A percentile compares a stretch with the other conserved stretches of the same genome.
Conservation (phyloP, 78 protist species). For the Anaeramoeba ignava region DNA sequence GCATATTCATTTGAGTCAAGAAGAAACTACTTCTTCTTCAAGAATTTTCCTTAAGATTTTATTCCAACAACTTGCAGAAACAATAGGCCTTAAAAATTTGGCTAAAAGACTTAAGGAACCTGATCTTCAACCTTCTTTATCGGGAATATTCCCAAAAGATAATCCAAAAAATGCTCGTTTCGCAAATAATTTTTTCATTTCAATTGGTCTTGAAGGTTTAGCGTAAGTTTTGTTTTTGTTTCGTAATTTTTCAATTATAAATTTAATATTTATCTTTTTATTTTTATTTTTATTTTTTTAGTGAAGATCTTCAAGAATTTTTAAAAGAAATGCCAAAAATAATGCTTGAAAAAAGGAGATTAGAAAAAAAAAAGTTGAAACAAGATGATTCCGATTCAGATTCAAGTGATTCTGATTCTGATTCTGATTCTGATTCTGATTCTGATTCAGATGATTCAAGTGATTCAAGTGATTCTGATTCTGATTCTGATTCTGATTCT, state of each 20-base stretch:
- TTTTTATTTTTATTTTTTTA: background rate
- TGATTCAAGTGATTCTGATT: background rate
- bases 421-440: background rate
- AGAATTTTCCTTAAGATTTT: conserved; percentile 89
- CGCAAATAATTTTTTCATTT: conserved; percentile 88
- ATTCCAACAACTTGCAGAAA: conserved; percentile 72
- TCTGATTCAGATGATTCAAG: background rate
- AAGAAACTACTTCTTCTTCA: conserved; percentile 72
- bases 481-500: background rate
- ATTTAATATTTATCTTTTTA: too few relatives aligned
- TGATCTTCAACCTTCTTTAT: conserved; percentile 8
- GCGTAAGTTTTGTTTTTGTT: too few relatives aligned
- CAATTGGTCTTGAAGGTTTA: conserved; percentile 79
- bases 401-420: background rate
- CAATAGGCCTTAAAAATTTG: conserved; percentile 54
- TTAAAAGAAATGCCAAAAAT: background rate
- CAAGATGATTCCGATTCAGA: background rate
- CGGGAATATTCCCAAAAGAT: conserved; percentile 68
- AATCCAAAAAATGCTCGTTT: conserved; percentile 71
- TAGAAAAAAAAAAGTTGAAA: background rate
- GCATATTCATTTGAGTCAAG: conserved; percentile 28
- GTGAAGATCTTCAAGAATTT: background rate
- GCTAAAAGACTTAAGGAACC: conserved; percentile 42
- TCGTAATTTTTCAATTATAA: too few relatives aligned
- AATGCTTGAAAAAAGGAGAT: background rate